Conservation (phyloP, 2,329 filamentous ascomycete species). For the Neonectria faginata region DNA sequence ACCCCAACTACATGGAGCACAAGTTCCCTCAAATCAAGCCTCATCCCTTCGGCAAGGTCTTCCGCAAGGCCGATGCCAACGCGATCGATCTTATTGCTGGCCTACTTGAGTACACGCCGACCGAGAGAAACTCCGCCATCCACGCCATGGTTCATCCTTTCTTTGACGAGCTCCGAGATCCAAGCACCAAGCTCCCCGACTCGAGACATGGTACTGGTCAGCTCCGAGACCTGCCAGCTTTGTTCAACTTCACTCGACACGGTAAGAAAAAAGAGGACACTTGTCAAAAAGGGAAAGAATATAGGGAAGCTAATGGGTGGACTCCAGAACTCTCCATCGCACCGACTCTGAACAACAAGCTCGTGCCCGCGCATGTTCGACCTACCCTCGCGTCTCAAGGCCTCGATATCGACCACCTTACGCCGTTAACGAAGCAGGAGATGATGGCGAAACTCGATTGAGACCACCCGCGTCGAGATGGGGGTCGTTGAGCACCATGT, state of each 20-base stretch:
- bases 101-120: slow-evolving; percentile 96
- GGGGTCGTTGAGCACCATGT: slow-evolving; percentile 50
- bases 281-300: neutral
- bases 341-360: slow-evolving; percentile 84
- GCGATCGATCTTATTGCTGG: slow-evolving; percentile 96
- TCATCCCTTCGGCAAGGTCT: slow-evolving; percentile 99
- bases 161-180: slow-evolving; percentile 96
- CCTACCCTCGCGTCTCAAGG: slow-evolving; percentile 79
- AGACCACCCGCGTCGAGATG: slow-evolving; percentile 53
- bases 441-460: slow-evolving; percentile 99
- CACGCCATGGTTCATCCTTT: slow-evolving; percentile 99
- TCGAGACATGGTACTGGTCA: slow-evolving; percentile 88
- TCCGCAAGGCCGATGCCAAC: slow-evolving; percentile 92
- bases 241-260: slow-evolving; percentile 95
- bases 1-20: slow-evolving; percentile 99
- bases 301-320: slow-evolving; percentile 28
- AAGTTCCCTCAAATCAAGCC: slow-evolving; percentile 99
- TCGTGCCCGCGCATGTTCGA: slow-evolving; percentile 87
- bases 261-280: slow-evolving; percentile 68
- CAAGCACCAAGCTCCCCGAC: slow-evolving; percentile 90
- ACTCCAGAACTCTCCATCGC: slow-evolving; percentile 93
- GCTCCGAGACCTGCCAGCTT: slow-evolving; percentile 82
- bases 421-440: slow-evolving; percentile 89
- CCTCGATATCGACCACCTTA: slow-evolving; percentile 94
- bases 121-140: slow-evolving; percentile 90